Percentiles rank a stretch among this genome's conserved stretches.
These are phyloP conservation scores for Lepiota venenata DNA, from an alignment of 768 basidiomycete species.

Conservation along the genomic window DNA sequence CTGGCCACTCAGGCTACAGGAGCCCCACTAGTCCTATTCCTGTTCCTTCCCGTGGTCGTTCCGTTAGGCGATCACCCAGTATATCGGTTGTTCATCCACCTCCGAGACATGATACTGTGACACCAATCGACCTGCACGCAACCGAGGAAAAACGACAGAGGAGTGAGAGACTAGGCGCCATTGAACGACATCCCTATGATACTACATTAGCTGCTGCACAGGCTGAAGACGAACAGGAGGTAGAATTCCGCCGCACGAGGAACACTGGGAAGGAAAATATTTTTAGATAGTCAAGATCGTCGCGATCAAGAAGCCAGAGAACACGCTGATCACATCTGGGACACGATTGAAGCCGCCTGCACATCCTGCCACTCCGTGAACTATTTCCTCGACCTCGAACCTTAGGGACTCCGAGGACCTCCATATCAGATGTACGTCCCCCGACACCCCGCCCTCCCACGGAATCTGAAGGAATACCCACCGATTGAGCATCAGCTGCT, in stretches of 20 bases:
- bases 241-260: slow-evolving; percentile 61
- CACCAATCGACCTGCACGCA: slow-evolving; percentile 36
- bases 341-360: slow-evolving; percentile 36
- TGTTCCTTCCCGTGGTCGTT: neutral
- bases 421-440: slow-evolving; percentile 7
- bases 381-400: slow-evolving; percentile 1
- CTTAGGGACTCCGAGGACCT: slow-evolving; percentile 11
- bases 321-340: slow-evolving; percentile 44
- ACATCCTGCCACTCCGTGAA: slow-evolving; percentile 28
- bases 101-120: slow-evolving; percentile 27
- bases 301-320: slow-evolving; percentile 55
- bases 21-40: slow-evolving; percentile 10
- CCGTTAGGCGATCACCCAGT: slow-evolving; percentile 6
- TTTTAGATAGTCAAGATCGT: slow-evolving; percentile 54
- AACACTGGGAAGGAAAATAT: slow-evolving; percentile 58
- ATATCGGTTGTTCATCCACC: slow-evolving; percentile 10
- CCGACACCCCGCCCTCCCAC: neutral
- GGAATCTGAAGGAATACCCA: slow-evolving; percentile 23
- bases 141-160: slow-evolving; percentile 50
- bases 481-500: slow-evolving; percentile 34
- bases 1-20: neutral
- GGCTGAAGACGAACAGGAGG: slow-evolving; percentile 62
- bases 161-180: slow-evolving; percentile 53
- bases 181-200: slow-evolving; percentile 48
- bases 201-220: slow-evolving; percentile 48